Conservation (phyloP, 208 protist genomes). For the Crithidia thermophila region DNA sequence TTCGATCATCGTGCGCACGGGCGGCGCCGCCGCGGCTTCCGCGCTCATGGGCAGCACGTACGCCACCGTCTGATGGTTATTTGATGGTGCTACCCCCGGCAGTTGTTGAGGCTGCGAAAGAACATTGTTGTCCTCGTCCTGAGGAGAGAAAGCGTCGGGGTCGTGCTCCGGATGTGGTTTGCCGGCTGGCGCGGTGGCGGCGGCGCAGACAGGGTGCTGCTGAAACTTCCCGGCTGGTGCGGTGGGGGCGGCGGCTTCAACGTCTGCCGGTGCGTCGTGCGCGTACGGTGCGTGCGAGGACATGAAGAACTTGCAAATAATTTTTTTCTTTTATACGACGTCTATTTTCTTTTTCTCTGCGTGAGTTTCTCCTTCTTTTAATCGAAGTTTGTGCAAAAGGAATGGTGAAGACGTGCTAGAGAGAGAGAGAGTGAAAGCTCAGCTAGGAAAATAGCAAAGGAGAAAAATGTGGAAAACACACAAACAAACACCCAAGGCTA, state of each 20-base stretch:
- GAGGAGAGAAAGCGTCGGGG: too few species aligned
- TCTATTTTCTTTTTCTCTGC: too few species aligned
- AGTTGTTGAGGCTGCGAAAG: background rate
- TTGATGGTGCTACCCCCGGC: background rate
- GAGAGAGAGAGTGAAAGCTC: too few species aligned
- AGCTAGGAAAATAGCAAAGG: too few species aligned
- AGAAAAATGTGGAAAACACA: too few species aligned
- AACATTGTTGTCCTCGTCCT: background rate
- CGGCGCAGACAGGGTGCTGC: background rate
- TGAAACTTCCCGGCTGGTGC: slow-evolving; percentile 1
- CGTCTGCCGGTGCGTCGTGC: background rate
- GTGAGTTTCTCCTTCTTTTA: too few species aligned
- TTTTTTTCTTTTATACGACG: too few species aligned
- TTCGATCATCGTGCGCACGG: background rate
- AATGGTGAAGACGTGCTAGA: too few species aligned
- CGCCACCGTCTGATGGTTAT: background rate
- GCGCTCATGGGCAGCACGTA: background rate
- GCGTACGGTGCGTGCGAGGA: slow-evolving; percentile 2
- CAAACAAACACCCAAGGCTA: too few species aligned
- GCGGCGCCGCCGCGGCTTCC: background rate
- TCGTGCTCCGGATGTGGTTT: too few species aligned
- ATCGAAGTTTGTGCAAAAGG: too few species aligned
- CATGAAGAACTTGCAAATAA: too few species aligned
- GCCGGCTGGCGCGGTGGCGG: slow-evolving; percentile 1
- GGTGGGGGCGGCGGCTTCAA: background rate